phyloP scores from a whole-genome alignment of 805 yeast species.

The Metschnikowia dekortorum region DNA sequence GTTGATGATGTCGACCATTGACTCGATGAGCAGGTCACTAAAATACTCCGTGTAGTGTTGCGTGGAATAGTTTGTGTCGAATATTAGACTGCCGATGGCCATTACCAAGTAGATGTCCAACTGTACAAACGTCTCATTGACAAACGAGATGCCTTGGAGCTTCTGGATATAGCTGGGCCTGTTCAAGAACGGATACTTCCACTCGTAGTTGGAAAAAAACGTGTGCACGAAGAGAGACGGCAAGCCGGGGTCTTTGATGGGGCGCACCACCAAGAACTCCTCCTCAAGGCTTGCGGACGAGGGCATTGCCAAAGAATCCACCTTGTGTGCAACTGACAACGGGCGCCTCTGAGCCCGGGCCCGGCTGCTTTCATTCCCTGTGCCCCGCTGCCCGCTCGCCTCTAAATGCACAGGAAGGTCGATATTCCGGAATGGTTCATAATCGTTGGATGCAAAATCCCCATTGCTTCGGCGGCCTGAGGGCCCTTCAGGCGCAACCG shows the following conservation, averaged over 20 bases:
- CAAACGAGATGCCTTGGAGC: slow-evolving; percentile 27
- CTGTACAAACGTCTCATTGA: slow-evolving; percentile 32
- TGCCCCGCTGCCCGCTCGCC: not conserved
- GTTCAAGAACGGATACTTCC: slow-evolving; percentile 33
- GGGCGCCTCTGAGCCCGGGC: not conserved
- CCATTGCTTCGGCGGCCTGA: not conserved
- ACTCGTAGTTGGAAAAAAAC: slow-evolving; percentile 35
- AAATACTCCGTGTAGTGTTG: slow-evolving; percentile 26
- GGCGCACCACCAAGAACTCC: slow-evolving; percentile 34
- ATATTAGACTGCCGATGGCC: slow-evolving; percentile 36
- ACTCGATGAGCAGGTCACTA: slow-evolving; percentile 28
- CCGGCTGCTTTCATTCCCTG: not conserved
- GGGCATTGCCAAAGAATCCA: slow-evolving; percentile 8
- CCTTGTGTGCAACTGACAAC: slow-evolving; percentile 3
- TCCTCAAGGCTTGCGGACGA: slow-evolving; percentile 17
- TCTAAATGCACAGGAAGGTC: slow-evolving; percentile 9
- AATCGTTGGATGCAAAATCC: not conserved
- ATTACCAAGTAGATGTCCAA: slow-evolving; percentile 36
- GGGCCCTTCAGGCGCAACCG: not conserved
- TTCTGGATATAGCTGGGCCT: slow-evolving; percentile 19
- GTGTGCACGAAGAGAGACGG: slow-evolving; percentile 30
- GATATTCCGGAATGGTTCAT: slow-evolving; percentile 13
- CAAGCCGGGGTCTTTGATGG: slow-evolving; percentile 24
- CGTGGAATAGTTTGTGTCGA: slow-evolving; percentile 25
- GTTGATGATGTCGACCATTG: slow-evolving; percentile 31